phyloP scores from a whole-genome alignment of 352 stramenopile species.

The Thraustotheca clavata region DNA sequence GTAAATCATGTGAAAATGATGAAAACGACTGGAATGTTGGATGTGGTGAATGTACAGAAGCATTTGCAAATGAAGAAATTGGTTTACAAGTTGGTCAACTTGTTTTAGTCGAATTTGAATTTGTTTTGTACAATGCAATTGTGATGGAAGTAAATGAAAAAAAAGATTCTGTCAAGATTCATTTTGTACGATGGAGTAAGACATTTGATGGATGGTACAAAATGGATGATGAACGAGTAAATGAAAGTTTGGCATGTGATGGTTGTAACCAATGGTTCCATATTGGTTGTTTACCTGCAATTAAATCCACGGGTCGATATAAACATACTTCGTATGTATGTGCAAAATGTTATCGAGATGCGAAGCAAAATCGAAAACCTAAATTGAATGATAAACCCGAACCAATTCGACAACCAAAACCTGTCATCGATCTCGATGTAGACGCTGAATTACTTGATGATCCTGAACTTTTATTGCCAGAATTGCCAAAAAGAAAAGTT shows the following conservation, averaged over 20 bases:
- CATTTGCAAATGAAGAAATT: conserved; percentile 23
- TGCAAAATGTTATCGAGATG: conserved; percentile 66
- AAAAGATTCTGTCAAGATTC: conserved; percentile 75
- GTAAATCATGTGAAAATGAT: conserved; percentile 26
- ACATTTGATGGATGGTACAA: conserved; percentile 85
- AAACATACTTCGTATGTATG: conserved; percentile 84
- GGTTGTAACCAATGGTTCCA: conserved; percentile 86
- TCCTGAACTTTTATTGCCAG: conserved; percentile 2
- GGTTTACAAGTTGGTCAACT: conserved; percentile 77
- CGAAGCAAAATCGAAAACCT: conserved; percentile 57
- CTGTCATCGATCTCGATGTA: conserved; percentile 9
- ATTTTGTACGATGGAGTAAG: conserved; percentile 81
- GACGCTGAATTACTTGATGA: no score
- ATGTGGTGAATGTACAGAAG: conserved; percentile 46
- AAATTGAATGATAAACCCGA: conserved; percentile 17
- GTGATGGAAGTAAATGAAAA: conserved; percentile 71
- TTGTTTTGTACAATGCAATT: conserved; percentile 80
- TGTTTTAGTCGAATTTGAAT: conserved; percentile 78
- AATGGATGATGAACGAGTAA: conserved; percentile 85
- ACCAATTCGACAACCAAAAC: conserved; percentile 30
- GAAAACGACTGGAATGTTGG: conserved; percentile 50
- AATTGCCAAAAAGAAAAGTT: conserved; percentile 19
- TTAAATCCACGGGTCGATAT: conserved; percentile 76
- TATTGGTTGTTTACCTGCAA: conserved; percentile 71
- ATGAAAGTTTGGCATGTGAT: conserved; percentile 82